Base-by-base conservation (phyloP, 768 basidiomycete species). In the Phaffia australis region DNA sequence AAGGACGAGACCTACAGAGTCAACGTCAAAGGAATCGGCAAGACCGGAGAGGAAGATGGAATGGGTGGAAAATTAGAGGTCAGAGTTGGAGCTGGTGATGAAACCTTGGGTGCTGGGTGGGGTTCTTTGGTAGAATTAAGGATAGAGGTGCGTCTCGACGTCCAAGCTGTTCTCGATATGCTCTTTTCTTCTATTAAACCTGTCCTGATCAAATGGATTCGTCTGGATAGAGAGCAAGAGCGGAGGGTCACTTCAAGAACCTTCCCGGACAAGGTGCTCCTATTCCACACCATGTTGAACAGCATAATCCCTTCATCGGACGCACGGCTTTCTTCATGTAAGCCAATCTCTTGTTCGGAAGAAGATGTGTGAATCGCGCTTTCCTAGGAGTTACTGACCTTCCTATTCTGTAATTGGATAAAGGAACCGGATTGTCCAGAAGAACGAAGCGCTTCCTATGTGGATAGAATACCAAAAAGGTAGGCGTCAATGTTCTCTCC, bases 271-370 rank as follows among this genome's bases (percentile, higher is more conserved):
- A 48, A 9, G 67, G 67, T 3, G 57, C 56, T 18, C 67, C 67
- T 8, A 52, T 69, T 8, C 32, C 21, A 3, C 30, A 25, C 5
- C 60, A 51, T 18, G 30, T 56, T 1, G 51, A 55, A 11, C 18
- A 29, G 0, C 23, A 23, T 6, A 68, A 69, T 35, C 61, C 67
- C 1, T 60, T 55, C 51, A 18, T 69, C 56, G 60, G 50, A 11
- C 67, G 67, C 3, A 59, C 62, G 0, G 67, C 63, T 54, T 69
- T 54, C 65, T 61, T 66, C 29, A 64, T 59, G 62, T 42, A n/a
- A 16, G 30, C 46, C 14, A 3, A 11, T 27, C 29, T 11, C 23
- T 29, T 15, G 21, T 55, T 9, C 42, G 52, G 29, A 30, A 14
- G 14, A 29, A 9, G 27, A 19, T 56, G 25, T 19, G 19, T 9